A percentile compares a stretch with the other conserved stretches of the same genome.
These are phyloP conservation scores for Lunularia cruciata DNA, from an alignment of 225 moss, liverwort and hornwort genomes.

Conservation along the genomic window DNA sequence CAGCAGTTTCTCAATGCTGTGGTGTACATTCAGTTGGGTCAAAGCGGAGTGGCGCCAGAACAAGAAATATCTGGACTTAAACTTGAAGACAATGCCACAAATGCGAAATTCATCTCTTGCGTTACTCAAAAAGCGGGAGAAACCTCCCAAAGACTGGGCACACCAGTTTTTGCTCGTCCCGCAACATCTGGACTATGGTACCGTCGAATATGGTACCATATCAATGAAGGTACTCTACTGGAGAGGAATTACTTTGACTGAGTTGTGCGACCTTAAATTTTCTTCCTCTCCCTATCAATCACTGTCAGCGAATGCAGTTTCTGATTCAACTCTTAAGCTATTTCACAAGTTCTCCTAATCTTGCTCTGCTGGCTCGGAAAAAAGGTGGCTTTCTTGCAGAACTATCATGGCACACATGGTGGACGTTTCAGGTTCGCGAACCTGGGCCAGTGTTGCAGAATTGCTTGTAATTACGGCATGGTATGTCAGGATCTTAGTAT, in stretches of 20 bases:
- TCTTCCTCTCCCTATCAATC: too few species aligned
- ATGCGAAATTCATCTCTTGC: conserved; percentile 52
- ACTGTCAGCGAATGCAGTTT: too few species aligned
- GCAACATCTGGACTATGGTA: conserved; percentile 50
- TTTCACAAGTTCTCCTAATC: background rate
- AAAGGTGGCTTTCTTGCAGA: conserved; percentile 66
- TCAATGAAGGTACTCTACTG: conserved; percentile 61
- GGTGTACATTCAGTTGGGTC: conserved; percentile 31
- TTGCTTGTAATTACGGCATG: conserved; percentile 51
- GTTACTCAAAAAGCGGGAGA: conserved; percentile 41
- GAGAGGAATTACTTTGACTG: too few species aligned
- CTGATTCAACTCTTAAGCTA: background rate
- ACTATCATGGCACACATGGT: conserved; percentile 62
- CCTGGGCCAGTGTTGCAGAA: conserved; percentile 57
- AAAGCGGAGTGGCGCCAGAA: conserved; percentile 60
- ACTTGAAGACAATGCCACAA: conserved; percentile 41
- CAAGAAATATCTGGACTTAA: conserved; percentile 35
- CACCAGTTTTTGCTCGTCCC: conserved; percentile 68
- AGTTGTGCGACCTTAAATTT: too few species aligned
- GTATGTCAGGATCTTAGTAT: too few species aligned
- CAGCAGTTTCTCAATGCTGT: background rate
- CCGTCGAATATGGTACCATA: conserved; percentile 57
- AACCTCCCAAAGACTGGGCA: conserved; percentile 49
- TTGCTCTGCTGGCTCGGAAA: background rate
- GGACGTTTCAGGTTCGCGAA: conserved; percentile 61